Evolutionary conservation across 148 eudicot genomes (phyloP), one percentile per base, ranked within the genome.

Genomic region (Hydrangea macrophylla): DNA sequence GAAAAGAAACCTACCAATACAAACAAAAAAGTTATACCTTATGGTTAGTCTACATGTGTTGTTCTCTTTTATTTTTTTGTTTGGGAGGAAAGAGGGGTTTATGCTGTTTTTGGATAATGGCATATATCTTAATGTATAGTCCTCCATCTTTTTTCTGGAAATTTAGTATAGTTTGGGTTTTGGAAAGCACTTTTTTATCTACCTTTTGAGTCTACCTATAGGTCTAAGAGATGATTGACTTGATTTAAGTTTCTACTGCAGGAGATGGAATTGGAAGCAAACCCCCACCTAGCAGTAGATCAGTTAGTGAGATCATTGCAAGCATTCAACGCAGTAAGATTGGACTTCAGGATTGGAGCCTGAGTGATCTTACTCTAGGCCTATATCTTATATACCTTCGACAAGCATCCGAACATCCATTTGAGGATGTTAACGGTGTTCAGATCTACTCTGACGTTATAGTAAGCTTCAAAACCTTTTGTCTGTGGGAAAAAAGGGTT

Each of bases 311-410:
- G 65, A 90, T 90, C 36, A 40, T 83, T 73, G 78, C 95, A 30
- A 86, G 92, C 73, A 85, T 93, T 59, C 98, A 90, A 70, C 79
- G 78, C 73, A 90, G 94, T 73, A 88, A 88, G 81, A 62, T 75
- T 74, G 98, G 96, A 62, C 55, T 93, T 64, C 86, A 90, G 64
- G 90, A 93, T 78, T 93, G 98, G 98, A 93, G 92, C 76, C 75
- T 90, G 50, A 82, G 90, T 78, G 96, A 93, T 81, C 90, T 93
- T 71, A 93, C 96, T 28, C 70, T 93, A 66, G 98, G 98, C 60
- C 77, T 93, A 60, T 93, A 83, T 76, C 96, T 93, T 75, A 69
- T 93, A 36, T 90, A 93, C 85, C 89, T 93, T 69, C 86, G 80
- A 70, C 96, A 93, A 78, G 90, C 95, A 58, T 88, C 98, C 51